Base-by-base conservation (phyloP, 345 rosid genomes). In the Corchorus capsularis region DNA sequence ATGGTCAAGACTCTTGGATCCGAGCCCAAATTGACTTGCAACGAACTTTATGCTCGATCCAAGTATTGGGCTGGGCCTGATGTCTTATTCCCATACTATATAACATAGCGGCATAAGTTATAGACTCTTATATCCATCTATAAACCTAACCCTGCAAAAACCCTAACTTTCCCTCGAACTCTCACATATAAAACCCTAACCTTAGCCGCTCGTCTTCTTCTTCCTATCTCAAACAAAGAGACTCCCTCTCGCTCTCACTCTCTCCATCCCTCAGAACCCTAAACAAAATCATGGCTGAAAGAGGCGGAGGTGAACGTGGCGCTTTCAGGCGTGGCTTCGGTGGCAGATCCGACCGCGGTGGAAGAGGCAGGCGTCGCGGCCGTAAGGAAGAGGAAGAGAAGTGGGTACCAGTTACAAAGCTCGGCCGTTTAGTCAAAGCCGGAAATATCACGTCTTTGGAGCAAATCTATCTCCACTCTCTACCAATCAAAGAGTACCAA, bases 321-420 rank as follows among this genome's bases (percentile, higher is more conserved):
- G 80, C 88, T 0, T 89, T 90, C 69, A 87, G 91, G 4, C 86
- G 94, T 0, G 96, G 97, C 0, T 91, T 92, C 27, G 87, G 86
- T 0, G 90, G 86, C 20, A 82, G 89, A 0, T 86, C 87, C 0
- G 87, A 83, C 63, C 71, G 88, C n/a, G 93, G 86, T 60, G 87
- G 87, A 12, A 88, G 90, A 71, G 89, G 93, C 14, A 86, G 89
- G n/a, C 86, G 98, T 55, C 96, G 97, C 41, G 87, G 90, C 1
- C 90, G 93, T 35, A 79, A 84, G 2, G 82, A 90, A 0, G 97
- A 91, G 74, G 97, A 91, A 67, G 93, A 89, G 78, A 88, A 88
- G 56, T 92, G 98, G 98, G 90, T 89, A 0, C 97, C 97, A 3
- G 96, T 91, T 15, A 94, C 98, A 8, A 94, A 94, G 79, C 91